Percentiles rank a stretch among this genome's conserved stretches.
These are phyloP conservation scores for Diatrype stigma DNA, from an alignment of 2,329 filamentous ascomycete genomes.

Conservation along the genomic window DNA sequence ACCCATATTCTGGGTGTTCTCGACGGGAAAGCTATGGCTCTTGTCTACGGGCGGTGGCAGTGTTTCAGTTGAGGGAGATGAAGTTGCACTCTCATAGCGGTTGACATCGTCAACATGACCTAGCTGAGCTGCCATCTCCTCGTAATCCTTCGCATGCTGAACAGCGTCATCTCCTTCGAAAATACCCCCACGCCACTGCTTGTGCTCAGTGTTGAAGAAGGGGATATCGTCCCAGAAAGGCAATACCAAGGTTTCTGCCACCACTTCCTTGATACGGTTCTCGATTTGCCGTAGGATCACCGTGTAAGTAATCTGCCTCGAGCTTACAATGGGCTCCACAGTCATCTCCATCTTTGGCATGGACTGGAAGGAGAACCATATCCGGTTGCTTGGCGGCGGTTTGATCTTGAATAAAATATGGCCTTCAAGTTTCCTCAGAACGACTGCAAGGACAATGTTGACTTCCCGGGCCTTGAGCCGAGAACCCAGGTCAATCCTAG, in stretches of 20 bases:
- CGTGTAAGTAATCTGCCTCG: constrained; percentile 90
- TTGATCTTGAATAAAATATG: constrained; percentile 85
- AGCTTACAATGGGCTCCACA: constrained; percentile 94
- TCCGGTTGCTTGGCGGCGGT: constrained; percentile 86
- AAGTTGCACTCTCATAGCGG: constrained; percentile 37
- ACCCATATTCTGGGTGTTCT: constrained; percentile 35
- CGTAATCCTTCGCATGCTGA: constrained; percentile 31
- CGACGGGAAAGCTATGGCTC: constrained; percentile 47
- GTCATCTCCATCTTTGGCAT: constrained; percentile 90
- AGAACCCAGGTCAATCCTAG: constrained; percentile 82
- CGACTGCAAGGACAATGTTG: constrained; percentile 79
- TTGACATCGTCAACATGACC: constrained; percentile 47
- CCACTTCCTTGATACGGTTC: constrained; percentile 87
- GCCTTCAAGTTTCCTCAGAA: constrained; percentile 79
- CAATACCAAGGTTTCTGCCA: constrained; percentile 84
- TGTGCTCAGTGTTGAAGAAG: constrained; percentile 76
- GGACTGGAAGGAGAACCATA: constrained; percentile 96
- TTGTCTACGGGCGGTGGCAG: constrained; percentile 48
- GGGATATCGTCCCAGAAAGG: constrained; percentile 97
- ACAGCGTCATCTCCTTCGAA: constrained; percentile 57
- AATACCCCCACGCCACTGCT: constrained; percentile 80
- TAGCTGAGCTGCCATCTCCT: constrained; percentile 36
- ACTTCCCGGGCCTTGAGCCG: constrained; percentile 90
- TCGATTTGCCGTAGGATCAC: constrained; percentile 92
- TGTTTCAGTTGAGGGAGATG: constrained; percentile 30